These are phyloP conservation scores for Podospora fimiseda DNA, from an alignment of 495 filamentous ascomycete species.

Conservation along the genomic window DNA sequence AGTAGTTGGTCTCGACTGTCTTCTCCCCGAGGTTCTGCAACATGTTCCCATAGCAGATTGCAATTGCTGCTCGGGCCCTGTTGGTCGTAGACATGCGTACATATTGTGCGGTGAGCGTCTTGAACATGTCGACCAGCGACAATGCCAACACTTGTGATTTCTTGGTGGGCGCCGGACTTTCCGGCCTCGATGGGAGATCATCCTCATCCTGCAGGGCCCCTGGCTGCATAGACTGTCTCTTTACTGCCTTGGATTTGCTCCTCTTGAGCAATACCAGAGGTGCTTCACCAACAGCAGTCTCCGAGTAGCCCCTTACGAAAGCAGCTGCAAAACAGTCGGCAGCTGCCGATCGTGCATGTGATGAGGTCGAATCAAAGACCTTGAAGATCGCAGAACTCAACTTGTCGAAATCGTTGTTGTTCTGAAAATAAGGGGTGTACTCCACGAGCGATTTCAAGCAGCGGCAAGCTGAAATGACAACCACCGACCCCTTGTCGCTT, in stretches of 20 bases:
- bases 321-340: slow-evolving; percentile 75
- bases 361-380: slow-evolving; percentile 68
- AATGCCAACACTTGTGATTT: slow-evolving; percentile 66
- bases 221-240: slow-evolving; percentile 54
- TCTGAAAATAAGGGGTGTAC: slow-evolving; percentile 74
- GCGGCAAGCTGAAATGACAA: slow-evolving; percentile 71
- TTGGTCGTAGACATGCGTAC: slow-evolving; percentile 73
- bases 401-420: slow-evolving; percentile 84
- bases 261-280: slow-evolving; percentile 62
- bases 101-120: slow-evolving; percentile 77
- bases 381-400: slow-evolving; percentile 76
- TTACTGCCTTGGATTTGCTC: slow-evolving; percentile 61
- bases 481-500: slow-evolving; percentile 74
- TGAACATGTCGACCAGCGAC: slow-evolving; percentile 71
- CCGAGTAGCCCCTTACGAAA: slow-evolving; percentile 74
- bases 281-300: slow-evolving; percentile 46
- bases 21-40: slow-evolving; percentile 67
- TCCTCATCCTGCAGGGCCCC: slow-evolving; percentile 57
- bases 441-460: slow-evolving; percentile 70
- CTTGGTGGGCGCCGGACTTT: slow-evolving; percentile 62
- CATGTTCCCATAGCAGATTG: slow-evolving; percentile 77
- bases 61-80: slow-evolving; percentile 73
- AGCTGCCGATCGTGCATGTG: slow-evolving; percentile 74
- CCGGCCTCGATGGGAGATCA: slow-evolving; percentile 66
- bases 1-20: slow-evolving; percentile 71